A percentile compares a stretch with the other conserved stretches of the same genome.
phyloP scores from a whole-genome alignment of 495 filamentous ascomycete species.

The Lophium mytilinum region DNA sequence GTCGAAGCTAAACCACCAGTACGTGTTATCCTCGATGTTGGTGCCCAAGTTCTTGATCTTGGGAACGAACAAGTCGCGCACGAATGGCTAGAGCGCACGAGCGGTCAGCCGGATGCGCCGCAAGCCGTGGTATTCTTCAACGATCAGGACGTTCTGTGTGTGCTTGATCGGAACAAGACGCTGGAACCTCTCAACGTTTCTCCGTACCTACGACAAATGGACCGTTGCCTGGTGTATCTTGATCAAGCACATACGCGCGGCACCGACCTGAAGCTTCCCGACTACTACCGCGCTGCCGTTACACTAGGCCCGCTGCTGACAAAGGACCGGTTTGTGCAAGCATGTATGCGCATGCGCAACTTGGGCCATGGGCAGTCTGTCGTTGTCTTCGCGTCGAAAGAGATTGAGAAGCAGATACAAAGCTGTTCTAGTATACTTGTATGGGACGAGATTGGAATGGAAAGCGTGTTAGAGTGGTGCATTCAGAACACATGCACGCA shows the following conservation, averaged over 20 bases:
- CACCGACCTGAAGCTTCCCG: slow-evolving; percentile 60
- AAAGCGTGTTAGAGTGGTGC: slow-evolving; percentile 51
- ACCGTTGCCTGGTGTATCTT: slow-evolving; percentile 59
- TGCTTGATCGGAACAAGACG: slow-evolving; percentile 40
- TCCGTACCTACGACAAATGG: slow-evolving; percentile 51
- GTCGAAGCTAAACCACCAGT: slow-evolving; percentile 33
- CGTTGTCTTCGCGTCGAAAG: slow-evolving; percentile 39
- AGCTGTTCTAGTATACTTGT: background rate
- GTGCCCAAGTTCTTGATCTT: slow-evolving; percentile 62
- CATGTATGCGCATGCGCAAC: slow-evolving; percentile 41
- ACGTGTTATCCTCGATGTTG: slow-evolving; percentile 63
- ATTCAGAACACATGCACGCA: slow-evolving; percentile 50
- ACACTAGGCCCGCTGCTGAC: slow-evolving; percentile 60
- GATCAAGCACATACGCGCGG: slow-evolving; percentile 73
- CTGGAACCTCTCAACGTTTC: slow-evolving; percentile 50
- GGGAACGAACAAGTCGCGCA: slow-evolving; percentile 48
- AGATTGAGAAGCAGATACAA: slow-evolving; percentile 38
- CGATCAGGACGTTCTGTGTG: slow-evolving; percentile 38
- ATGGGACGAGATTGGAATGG: slow-evolving; percentile 30
- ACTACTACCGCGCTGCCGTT: slow-evolving; percentile 53
- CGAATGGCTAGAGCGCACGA: slow-evolving; percentile 38
- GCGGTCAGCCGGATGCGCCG: slow-evolving; percentile 20
- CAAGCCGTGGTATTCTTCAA: slow-evolving; percentile 44
- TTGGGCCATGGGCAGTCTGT: slow-evolving; percentile 31
- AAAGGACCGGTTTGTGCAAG: slow-evolving; percentile 68